These are phyloP conservation scores for Poa annua DNA, from an alignment of 176 grass and related monocot species.

Conservation along the genomic window DNA sequence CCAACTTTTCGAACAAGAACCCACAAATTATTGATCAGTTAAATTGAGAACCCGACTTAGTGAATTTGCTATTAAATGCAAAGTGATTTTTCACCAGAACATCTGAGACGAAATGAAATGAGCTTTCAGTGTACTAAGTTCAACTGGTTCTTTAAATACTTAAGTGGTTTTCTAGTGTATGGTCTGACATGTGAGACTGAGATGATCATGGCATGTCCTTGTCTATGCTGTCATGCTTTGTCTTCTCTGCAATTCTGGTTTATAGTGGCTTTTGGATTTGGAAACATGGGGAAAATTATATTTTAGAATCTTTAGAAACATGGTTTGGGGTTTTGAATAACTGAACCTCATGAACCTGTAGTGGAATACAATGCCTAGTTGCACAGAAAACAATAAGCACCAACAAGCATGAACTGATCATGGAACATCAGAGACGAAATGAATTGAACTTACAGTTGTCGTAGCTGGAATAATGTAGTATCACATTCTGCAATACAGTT, in stretches of 20 bases:
- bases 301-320: neutral
- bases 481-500: constrained; percentile 7
- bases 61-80: neutral
- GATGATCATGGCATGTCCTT: neutral
- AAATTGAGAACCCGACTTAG: neutral
- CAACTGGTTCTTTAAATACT: neutral
- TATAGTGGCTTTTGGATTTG: constrained; percentile 5
- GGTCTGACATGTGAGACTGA: neutral
- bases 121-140: neutral
- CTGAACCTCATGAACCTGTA: neutral
- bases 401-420: neutral
- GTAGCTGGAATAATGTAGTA: neutral
- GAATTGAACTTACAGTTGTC: neutral
- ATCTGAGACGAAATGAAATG: neutral
- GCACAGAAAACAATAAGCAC: neutral
- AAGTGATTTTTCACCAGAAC: neutral
- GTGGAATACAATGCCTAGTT: neutral
- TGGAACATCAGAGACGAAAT: neutral
- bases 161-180: constrained; percentile 33
- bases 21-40: neutral
- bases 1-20: neutral
- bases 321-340: neutral
- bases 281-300: neutral
- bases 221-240: constrained; percentile 10
- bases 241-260: constrained; percentile 34